Evolutionary conservation across 768 basidiomycete species (phyloP).

Genomic region (Termitomyces sp.): DNA sequence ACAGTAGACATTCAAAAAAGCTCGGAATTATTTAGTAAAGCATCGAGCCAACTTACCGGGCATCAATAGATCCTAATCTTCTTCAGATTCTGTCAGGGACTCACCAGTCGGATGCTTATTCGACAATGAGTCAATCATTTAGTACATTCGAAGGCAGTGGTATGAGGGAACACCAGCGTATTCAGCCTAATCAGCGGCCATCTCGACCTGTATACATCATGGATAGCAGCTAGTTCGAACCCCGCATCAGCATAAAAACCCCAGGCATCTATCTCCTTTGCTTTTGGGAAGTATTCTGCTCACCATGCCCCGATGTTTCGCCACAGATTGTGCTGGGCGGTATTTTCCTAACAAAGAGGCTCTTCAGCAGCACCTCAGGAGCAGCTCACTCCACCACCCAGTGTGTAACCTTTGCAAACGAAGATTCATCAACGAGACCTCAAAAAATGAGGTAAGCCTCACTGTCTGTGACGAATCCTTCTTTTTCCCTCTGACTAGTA

Average conservation of each 20-base stretch:
- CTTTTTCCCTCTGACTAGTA: background rate
- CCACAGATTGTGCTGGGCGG: conserved; percentile 1
- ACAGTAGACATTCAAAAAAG: background rate
- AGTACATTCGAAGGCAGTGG: background rate
- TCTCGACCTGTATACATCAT: background rate
- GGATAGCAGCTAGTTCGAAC: background rate
- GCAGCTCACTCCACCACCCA: conserved; percentile 1
- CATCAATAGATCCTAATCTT: background rate
- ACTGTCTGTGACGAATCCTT: background rate
- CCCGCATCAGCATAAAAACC: background rate
- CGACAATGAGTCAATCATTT: background rate
- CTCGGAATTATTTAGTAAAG: background rate
- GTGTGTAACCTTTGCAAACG: conserved; percentile 5
- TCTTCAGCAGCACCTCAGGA: conserved; percentile 9
- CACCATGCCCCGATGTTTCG: conserved; percentile 11
- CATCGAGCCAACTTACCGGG: background rate
- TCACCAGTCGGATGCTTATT: background rate
- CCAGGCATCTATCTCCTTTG: background rate
- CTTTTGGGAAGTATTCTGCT: background rate
- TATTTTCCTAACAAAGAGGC: conserved; percentile 10
- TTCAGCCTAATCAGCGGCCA: background rate
- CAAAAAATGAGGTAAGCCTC: conserved; percentile 5
- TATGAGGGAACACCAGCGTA: background rate
- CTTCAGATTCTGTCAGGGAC: background rate
- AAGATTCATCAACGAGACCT: conserved; percentile 6